Evolutionary conservation across 345 rosid species (phyloP).

Genomic region (Boechera divaricarpa): DNA sequence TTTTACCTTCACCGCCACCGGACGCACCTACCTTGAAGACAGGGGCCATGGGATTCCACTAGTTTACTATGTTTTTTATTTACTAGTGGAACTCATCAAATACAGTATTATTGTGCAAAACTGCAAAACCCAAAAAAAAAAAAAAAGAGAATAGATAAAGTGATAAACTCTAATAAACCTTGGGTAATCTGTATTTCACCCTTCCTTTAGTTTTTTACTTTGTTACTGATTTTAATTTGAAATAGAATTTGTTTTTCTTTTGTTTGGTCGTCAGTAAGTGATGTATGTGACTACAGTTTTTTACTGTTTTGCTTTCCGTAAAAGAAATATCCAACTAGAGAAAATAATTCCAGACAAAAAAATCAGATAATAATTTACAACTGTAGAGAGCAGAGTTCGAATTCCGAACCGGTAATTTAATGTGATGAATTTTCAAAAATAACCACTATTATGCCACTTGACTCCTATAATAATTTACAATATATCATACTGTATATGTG

Average conservation of each 20-base stretch:
- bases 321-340: not conserved
- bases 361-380: not conserved
- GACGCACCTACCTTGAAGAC: conserved; percentile 31
- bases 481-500: too few relatives aligned
- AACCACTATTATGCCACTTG: too few relatives aligned
- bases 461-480: not conserved
- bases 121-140: conserved; percentile 8
- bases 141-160: conserved; percentile 2
- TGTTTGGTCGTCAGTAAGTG: not conserved
- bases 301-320: conserved; percentile 1
- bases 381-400: too few relatives aligned
- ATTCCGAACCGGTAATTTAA: too few relatives aligned
- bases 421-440: too few relatives aligned
- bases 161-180: conserved; percentile 26
- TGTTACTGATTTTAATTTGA: conserved; percentile 22
- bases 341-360: not conserved
- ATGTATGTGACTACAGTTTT: not conserved
- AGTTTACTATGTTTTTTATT: conserved; percentile 25
- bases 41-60: conserved; percentile 38
- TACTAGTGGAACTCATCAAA: conserved; percentile 19
- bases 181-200: conserved; percentile 39
- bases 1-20: conserved; percentile 41
- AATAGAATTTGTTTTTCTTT: conserved; percentile 20
- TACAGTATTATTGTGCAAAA: conserved; percentile 32
- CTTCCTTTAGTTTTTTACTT: conserved; percentile 16